Base-by-base conservation (phyloP, 106 monocot species). In the Hemerocallis citrina region DNA sequence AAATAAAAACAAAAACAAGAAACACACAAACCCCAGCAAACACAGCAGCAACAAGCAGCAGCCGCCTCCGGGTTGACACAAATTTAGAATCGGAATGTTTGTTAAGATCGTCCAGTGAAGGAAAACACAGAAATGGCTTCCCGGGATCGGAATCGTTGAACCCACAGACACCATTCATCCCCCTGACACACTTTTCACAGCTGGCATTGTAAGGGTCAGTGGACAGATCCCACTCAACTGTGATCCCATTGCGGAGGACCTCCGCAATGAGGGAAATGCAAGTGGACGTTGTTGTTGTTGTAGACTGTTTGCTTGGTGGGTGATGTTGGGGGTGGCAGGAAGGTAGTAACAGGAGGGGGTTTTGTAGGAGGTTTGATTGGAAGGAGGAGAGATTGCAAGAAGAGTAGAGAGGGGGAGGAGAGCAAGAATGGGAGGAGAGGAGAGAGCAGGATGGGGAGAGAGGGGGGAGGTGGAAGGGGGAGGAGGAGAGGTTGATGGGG, bases 71-170 rank as follows among this genome's bases (percentile, higher is more conserved):
- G 6, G 31, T 6, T 9, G 9, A 11, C 7, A 28, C 52, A 14
- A 41, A 16, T 34, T 29, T 12, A 30, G 52, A 40, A 54, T 4
- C 15, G 52, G 2, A 9, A 15, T 48, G 17, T 5, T 20, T n/a
- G 23, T 19, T 22, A 10, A 33, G 61, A 21, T 16, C 32, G 19
- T 7, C 49, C n/a, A 61, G 23, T 17, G 59, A 55, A 2, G 67
- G 51, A 36, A 76, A 56, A 57, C 81, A 86, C 25, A 75, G 61
- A 57, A 86, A 86, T 8, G 74, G 72, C 34, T 82, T 79, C 27
- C 69, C 32, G 1, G 77, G 43, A 6, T 46, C 24, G 8, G 83
- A 79, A 42, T 57, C 65, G 64, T 88, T 77, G 83, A 71, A 84
- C 5, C 80, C 83, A 43, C 88, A 88, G 31, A 52, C 29, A 23